Base-by-base conservation (phyloP, 2,329 filamentous ascomycete genomes). In the Mycosphaerella sp. region DNA sequence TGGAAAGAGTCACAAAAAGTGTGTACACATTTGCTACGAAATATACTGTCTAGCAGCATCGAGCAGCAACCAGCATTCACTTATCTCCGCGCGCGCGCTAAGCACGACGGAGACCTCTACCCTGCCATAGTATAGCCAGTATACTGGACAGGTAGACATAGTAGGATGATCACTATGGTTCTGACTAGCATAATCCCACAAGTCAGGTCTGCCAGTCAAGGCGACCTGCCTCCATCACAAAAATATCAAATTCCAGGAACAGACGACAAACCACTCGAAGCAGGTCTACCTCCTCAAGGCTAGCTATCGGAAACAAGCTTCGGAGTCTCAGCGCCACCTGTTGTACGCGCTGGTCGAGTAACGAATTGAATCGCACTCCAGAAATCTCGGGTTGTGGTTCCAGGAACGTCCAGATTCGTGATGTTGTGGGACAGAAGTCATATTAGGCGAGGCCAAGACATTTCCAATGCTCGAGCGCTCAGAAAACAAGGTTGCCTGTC, bases 231-330 rank as follows among this genome's bases (percentile, higher is more conserved):
- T 44, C 18, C 48, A 52, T 52, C 43, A 41, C 37, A 34, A 36
- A 34, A 50, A 13, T 14, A 9, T 25, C 50, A 47, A 30, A 14
- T 42, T 42, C 34, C 18, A 25, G 16, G 25, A 50, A 42, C 49
- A 46, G 27, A 43, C 36, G 37, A 46, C 45, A 53, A 25, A 53
- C 60, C 58, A 59, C 63, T 61, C 61, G 58, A 62, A 62, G 59
- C 62, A 59, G 56, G 63, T 64, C 63, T 65, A 64, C 63, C 62
- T 66, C 62, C 62, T 64, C 61, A 58, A 63, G 62, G 54, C 62
- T 63, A 49, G 64, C 62, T 61, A 54, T 62, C 44, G 62, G 64
- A 66, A 66, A 64, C 62, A 58, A 59, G 58, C 59, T 52, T 59
- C 55, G 56, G 53, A 54, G 55, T 49, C 51, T 52, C 46, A 45